Percentiles rank a stretch among this genome's conserved stretches.
Evolutionary conservation across 176 grass and related monocot species (phyloP).

Genomic region (Eleusine coracana): DNA sequence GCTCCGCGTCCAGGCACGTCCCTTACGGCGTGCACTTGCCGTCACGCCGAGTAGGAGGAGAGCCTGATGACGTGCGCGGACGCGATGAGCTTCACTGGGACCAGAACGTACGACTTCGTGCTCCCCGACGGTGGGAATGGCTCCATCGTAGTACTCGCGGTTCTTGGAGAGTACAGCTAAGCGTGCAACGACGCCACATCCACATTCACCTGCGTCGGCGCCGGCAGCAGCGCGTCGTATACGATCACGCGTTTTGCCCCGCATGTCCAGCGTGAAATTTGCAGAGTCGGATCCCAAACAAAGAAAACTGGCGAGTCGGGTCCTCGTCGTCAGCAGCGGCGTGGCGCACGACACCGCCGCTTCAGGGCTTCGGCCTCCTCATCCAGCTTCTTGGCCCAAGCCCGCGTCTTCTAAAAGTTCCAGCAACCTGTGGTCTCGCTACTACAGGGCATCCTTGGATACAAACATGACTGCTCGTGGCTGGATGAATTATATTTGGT

Average conservation of each 20-base stretch:
- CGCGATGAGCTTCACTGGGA: too few species aligned
- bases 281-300: conserved; percentile 33
- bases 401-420: neutral
- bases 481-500: too few species aligned
- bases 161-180: conserved; percentile 95
- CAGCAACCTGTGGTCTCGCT: too few species aligned
- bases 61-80: too few species aligned
- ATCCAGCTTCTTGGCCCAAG: neutral
- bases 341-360: neutral
- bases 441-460: too few species aligned
- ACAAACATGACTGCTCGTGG: too few species aligned
- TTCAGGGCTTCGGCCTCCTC: neutral
- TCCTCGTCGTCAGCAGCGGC: neutral
- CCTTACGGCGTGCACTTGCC: too few species aligned
- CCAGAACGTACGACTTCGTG: too few species aligned
- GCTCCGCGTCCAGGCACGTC: too few species aligned
- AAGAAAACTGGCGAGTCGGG: conserved; percentile 8
- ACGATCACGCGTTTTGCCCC: conserved; percentile 69
- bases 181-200: conserved; percentile 83
- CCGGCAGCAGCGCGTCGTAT: conserved; percentile 36
- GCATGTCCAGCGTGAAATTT: conserved; percentile 48
- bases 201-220: conserved; percentile 76
- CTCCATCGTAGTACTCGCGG: conserved; percentile 63
- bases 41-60: too few species aligned
- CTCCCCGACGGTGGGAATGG: too few species aligned